These are phyloP conservation scores for Prototheca wickerhamii DNA, from an alignment of 163 green algal genomes.

Conservation along the genomic window DNA sequence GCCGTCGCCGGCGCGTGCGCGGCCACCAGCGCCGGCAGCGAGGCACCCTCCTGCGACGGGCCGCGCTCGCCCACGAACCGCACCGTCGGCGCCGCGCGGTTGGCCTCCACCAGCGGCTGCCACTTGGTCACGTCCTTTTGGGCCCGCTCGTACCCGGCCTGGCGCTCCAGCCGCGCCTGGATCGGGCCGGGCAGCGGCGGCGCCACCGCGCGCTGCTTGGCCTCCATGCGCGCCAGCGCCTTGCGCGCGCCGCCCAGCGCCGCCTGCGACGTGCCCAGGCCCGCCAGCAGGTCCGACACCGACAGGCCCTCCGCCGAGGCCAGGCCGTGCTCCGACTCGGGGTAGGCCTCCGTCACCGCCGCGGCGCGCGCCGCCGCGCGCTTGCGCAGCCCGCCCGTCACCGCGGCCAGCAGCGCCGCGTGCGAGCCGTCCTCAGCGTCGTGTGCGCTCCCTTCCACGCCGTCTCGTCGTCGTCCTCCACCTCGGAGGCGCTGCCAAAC, in stretches of 20 bases:
- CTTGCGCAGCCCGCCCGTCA: conserved; percentile 4
- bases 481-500: conserved; percentile 12
- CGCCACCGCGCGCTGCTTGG: conserved; percentile 27
- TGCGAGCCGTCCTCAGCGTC: conserved; percentile 23
- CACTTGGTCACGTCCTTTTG: conserved; percentile 80
- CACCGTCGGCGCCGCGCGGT: conserved; percentile 86
- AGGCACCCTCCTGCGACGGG: conserved; percentile 21
- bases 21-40: conserved; percentile 54
- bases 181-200: conserved; percentile 62
- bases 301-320: conserved; percentile 35
- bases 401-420: conserved; percentile 31
- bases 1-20: conserved; percentile 48
- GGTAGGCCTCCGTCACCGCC: conserved; percentile 59
- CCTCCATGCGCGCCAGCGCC: conserved; percentile 47
- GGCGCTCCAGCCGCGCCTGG: conserved; percentile 58
- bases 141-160: conserved; percentile 77
- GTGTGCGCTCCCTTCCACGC: conserved; percentile 9
- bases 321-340: conserved; percentile 67
- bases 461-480: conserved; percentile 10
- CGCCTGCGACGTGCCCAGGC: conserved; percentile 34
- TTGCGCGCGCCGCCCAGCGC: conserved; percentile 46
- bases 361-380: neutral
- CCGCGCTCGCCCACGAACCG: conserved; percentile 46
- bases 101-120: conserved; percentile 86
- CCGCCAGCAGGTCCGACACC: conserved; percentile 54